Evolutionary conservation across 164 flowering plant species (phyloP), one percentile per base, ranked within the genome.

Genomic region (Nymphaea thermarum): DNA sequence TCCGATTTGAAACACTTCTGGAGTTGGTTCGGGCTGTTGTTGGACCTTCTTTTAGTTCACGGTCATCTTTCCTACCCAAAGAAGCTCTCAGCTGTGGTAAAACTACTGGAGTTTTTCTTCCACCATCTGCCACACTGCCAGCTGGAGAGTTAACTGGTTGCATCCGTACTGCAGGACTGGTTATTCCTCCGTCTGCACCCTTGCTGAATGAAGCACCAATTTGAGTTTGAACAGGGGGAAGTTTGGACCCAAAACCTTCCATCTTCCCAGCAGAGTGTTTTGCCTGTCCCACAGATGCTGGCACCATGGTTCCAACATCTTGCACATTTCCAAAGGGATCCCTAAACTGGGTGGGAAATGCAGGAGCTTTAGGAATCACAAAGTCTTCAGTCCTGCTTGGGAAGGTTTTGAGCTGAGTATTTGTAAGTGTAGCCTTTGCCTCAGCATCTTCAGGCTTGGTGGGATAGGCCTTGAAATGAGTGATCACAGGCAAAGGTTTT

Each of bases 41-140:
- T 47, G 76, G 81, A 71, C 12, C 71, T 36, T 67, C 42, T 66
- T 77, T 80, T 55, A 66, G 53, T 66, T 74, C 82, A 60, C 71
- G 14, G 55, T 71, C 80, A 71, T 75, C 75, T 65, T 76, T 83
- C 67, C 73, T 79, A 60, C 76, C 80, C 2, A 75, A 68, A 15
- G 73, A 62, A 65, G 80, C 71, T 60, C 74, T 71, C 3, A 78
- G 67, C 66, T 75, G 81, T 64, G 63, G 60, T 18, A 71, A 80
- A 69, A 76, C 25, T 64, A 65, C 60, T 14, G 57, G 57, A 51
- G 3, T 10, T 51, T 51, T 51, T 15, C 57, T 51, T 51, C 57
- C 57, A 3, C 8, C 57, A 51, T 5, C 57, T 2, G 57, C 57
- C 57, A 51, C 57, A 51, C 14, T 3, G 15, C 57, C 57, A 51